Evolutionary conservation across 495 filamentous ascomycete genomes (phyloP).

Genomic region (Darksidea phi): DNA sequence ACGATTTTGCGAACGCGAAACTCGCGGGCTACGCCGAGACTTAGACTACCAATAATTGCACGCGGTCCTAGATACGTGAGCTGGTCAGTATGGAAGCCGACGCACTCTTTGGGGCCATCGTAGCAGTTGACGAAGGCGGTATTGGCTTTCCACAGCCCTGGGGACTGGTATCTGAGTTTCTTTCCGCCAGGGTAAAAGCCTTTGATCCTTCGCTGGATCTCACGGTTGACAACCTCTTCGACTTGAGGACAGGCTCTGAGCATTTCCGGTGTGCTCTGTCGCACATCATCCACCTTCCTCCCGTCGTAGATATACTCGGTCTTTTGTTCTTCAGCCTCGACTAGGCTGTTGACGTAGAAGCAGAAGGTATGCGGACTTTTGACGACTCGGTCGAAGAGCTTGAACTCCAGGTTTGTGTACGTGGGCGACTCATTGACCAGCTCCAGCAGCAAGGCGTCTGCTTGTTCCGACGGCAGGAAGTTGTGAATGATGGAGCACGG

Average conservation of each 20-base stretch:
- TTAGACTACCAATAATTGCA: slow-evolving; percentile 84
- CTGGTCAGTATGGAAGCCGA: slow-evolving; percentile 90
- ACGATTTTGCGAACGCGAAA: slow-evolving; percentile 80
- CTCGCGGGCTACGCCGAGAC: slow-evolving; percentile 83
- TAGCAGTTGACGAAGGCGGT: slow-evolving; percentile 95
- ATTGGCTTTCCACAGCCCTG: slow-evolving; percentile 74
- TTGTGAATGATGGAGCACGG: slow-evolving; percentile 91
- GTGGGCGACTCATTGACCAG: slow-evolving; percentile 73
- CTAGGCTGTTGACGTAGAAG: slow-evolving; percentile 72
- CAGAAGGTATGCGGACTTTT: slow-evolving; percentile 74
- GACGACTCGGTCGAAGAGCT: slow-evolving; percentile 82
- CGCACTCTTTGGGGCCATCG: slow-evolving; percentile 69
- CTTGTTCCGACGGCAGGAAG: slow-evolving; percentile 70
- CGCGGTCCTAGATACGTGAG: slow-evolving; percentile 89
- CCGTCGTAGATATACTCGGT: slow-evolving; percentile 85
- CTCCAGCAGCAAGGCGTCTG: slow-evolving; percentile 70
- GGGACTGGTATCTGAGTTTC: slow-evolving; percentile 76
- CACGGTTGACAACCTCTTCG: slow-evolving; percentile 68
- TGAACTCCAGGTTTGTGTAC: slow-evolving; percentile 71
- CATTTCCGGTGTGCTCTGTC: slow-evolving; percentile 69
- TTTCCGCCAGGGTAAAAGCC: slow-evolving; percentile 60
- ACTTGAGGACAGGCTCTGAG: slow-evolving; percentile 64
- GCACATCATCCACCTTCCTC: slow-evolving; percentile 66
- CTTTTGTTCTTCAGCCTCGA: slow-evolving; percentile 62
- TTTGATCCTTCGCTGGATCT: slow-evolving; percentile 65